These are phyloP conservation scores for Chaetomium cochliodes DNA, from an alignment of 495 filamentous ascomycete species.

Conservation along the genomic window DNA sequence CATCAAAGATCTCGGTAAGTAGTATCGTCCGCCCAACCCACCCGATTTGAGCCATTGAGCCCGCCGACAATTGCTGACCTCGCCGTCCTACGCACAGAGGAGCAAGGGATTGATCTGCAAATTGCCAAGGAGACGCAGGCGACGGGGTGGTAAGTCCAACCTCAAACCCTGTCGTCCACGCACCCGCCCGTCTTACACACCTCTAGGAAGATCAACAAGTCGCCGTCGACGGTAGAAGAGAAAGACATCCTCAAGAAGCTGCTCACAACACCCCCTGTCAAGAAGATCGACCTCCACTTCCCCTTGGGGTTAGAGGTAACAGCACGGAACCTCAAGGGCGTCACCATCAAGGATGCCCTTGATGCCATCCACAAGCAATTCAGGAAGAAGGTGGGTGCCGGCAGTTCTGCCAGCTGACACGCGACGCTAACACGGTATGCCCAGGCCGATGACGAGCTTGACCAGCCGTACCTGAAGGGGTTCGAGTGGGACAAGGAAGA, in stretches of 20 bases:
- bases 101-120: conserved; percentile 67
- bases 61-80: neutral
- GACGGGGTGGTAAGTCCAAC: conserved; percentile 74
- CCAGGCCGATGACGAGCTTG: conserved; percentile 85
- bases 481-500: conserved; percentile 96
- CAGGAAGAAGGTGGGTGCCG: conserved; percentile 77
- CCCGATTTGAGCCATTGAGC: conserved; percentile 3
- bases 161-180: neutral
- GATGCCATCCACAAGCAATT: conserved; percentile 92
- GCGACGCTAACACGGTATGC: neutral
- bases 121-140: conserved; percentile 87
- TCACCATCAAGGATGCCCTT: conserved; percentile 91
- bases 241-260: conserved; percentile 76
- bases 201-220: conserved; percentile 87
- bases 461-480: conserved; percentile 76
- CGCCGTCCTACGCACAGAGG: conserved; percentile 59
- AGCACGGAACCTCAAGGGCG: conserved; percentile 84
- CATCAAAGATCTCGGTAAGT: conserved; percentile 81
- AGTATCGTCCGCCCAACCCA: neutral
- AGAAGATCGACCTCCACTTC: conserved; percentile 91
- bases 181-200: conserved; percentile 8
- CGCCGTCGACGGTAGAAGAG: conserved; percentile 69
- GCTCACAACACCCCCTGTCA: conserved; percentile 76
- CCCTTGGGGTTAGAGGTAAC: conserved; percentile 83
- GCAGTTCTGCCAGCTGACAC: neutral